phyloP scores from a whole-genome alignment of 2,329 filamentous ascomycete species.

The Colletotrichum musicola region DNA sequence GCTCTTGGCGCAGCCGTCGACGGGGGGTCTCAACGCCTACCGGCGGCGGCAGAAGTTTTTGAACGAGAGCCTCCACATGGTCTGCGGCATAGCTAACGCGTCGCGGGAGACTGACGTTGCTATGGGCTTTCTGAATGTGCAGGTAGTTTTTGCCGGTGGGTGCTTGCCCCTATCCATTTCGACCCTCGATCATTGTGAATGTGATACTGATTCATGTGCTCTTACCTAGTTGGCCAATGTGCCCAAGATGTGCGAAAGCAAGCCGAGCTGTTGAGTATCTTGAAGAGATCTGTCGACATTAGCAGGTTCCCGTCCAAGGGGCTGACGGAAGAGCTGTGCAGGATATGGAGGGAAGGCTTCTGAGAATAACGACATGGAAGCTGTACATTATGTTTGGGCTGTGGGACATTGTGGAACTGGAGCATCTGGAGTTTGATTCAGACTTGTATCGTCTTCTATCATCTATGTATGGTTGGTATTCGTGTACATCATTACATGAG shows the following conservation, averaged over 20 bases:
- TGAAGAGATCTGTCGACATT: constrained; percentile 1
- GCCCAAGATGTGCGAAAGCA: constrained; percentile 22
- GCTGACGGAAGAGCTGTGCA: constrained; percentile 16
- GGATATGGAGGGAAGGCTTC: constrained; percentile 19
- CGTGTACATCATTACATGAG: constrained; percentile 14
- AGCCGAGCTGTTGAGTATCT: constrained; percentile 7
- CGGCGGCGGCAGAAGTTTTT: constrained; percentile 42
- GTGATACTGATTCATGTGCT: neutral
- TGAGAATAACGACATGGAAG: neutral
- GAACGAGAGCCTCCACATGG: constrained; percentile 40
- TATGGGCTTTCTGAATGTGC: constrained; percentile 27
- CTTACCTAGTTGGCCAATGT: constrained; percentile 28
- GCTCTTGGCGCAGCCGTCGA: constrained; percentile 15
- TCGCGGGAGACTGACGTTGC: constrained; percentile 11
- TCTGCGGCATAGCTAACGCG: constrained; percentile 54
- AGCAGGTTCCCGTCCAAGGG: constrained; percentile 27
- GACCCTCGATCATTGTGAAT: neutral
- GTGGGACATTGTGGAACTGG: neutral
- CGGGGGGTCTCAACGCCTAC: constrained; percentile 54
- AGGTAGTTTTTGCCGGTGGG: constrained; percentile 28
- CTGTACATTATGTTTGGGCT: neutral
- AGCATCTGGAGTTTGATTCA: neutral
- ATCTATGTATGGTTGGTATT: neutral
- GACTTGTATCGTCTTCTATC: neutral
- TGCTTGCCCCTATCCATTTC: neutral